phyloP scores from a whole-genome alignment of 441 rosid species.

The Biscutella laevigata region DNA sequence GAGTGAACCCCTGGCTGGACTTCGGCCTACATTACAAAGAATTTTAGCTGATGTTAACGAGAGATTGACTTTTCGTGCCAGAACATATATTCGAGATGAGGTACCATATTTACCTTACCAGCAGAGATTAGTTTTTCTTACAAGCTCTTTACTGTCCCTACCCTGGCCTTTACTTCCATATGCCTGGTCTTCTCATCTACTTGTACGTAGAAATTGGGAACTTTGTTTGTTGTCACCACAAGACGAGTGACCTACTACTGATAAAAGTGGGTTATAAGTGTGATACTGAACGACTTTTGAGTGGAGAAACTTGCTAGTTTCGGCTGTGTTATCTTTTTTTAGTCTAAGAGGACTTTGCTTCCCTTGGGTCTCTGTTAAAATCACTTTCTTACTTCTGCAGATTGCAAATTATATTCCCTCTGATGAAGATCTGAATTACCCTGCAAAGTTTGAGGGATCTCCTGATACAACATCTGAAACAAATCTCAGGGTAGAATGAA shows the following conservation, averaged over 20 bases:
- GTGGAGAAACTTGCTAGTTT: not conserved
- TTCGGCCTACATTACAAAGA: conserved; percentile 82
- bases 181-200: not conserved
- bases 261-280: not conserved
- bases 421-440: conserved; percentile 81
- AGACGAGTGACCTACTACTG: not conserved
- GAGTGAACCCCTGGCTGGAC: conserved; percentile 72
- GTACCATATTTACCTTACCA: conserved; percentile 25
- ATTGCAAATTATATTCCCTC: conserved; percentile 79
- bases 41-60: conserved; percentile 86
- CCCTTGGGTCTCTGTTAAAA: conserved; percentile 17
- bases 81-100: conserved; percentile 93
- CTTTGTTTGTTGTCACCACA: conserved; percentile 13
- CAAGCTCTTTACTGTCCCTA: not conserved
- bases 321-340: conserved; percentile 1
- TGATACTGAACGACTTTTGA: not conserved
- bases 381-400: conserved; percentile 38
- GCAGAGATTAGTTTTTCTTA: too few species aligned
- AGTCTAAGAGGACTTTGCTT: not conserved
- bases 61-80: conserved; percentile 90
- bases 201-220: conserved; percentile 14
- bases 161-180: not conserved
- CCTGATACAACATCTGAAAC: conserved; percentile 41
- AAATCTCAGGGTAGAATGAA: conserved; percentile 19
- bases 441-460: conserved; percentile 73